Percentiles rank a stretch among this genome's conserved stretches.
Evolutionary conservation across 208 protist species (phyloP).

Genomic region (Crithidia expoeki): DNA sequence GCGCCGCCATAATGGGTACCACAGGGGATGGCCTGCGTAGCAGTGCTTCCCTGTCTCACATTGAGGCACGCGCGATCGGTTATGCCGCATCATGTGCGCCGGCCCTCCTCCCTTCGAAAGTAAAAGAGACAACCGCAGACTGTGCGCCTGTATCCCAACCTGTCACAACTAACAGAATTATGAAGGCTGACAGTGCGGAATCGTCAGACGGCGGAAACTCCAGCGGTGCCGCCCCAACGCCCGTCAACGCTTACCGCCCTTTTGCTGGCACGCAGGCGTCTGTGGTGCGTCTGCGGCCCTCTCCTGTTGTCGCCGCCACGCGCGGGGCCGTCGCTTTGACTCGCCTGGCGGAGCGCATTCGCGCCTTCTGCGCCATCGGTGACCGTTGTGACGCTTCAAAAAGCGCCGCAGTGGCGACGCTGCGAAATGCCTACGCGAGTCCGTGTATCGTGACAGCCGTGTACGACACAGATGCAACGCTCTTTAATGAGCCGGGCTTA

Average conservation of each 20-base stretch:
- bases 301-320: not conserved
- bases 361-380: not conserved
- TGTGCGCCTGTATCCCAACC: not conserved
- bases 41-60: slow-evolving; percentile 30
- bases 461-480: slow-evolving; percentile 36
- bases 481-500: not conserved
- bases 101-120: not conserved
- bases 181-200: too few species aligned
- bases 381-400: not conserved
- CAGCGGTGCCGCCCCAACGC: not conserved
- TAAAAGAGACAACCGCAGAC: too few species aligned
- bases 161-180: too few species aligned
- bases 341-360: not conserved
- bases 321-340: not conserved
- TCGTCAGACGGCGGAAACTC: too few species aligned
- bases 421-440: slow-evolving; percentile 10
- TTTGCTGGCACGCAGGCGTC: slow-evolving; percentile 1
- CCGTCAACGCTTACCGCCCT: not conserved
- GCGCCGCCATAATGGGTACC: slow-evolving; percentile 37
- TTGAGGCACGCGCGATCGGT: not conserved
- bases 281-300: slow-evolving; percentile 22
- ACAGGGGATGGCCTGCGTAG: slow-evolving; percentile 6
- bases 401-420: not conserved
- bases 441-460: slow-evolving; percentile 30
- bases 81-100: slow-evolving; percentile 22